Conservation (phyloP, 2,329 filamentous ascomycete species). For the Alternaria sp. region DNA sequence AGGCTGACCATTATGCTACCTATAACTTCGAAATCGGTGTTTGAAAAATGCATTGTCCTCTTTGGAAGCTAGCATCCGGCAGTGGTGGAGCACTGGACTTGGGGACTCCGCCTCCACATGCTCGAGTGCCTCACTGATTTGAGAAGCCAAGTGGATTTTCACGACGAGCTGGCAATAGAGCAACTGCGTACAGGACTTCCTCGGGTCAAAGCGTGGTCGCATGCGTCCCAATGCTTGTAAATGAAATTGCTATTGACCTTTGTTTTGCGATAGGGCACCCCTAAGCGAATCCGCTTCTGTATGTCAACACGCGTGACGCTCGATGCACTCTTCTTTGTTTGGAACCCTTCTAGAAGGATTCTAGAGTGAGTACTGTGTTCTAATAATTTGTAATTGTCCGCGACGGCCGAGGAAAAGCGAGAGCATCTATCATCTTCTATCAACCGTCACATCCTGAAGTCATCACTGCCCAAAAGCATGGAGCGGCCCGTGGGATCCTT, state of each 20-base stretch:
- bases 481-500: slow-evolving; percentile 46
- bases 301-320: slow-evolving; percentile 32
- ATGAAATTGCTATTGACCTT: slow-evolving; percentile 29
- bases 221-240: slow-evolving; percentile 11
- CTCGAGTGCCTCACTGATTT: neutral
- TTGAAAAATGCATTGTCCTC: neutral
- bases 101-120: neutral
- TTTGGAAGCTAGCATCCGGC: neutral
- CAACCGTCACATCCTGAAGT: slow-evolving; percentile 33
- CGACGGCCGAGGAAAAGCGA: slow-evolving; percentile 31
- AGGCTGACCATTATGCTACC: neutral
- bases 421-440: slow-evolving; percentile 36
- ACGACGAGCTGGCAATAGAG: neutral
- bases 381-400: slow-evolving; percentile 25
- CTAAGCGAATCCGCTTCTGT: slow-evolving; percentile 27
- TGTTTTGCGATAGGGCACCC: slow-evolving; percentile 30
- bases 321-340: slow-evolving; percentile 41
- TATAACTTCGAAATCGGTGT: neutral
- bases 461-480: slow-evolving; percentile 45
- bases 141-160: neutral
- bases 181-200: slow-evolving; percentile 3
- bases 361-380: slow-evolving; percentile 14
- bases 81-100: neutral
- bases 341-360: slow-evolving; percentile 39
- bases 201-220: slow-evolving; percentile 3